These are phyloP conservation scores for Pholiota microspora DNA, from an alignment of 768 basidiomycete species.

Conservation along the genomic window DNA sequence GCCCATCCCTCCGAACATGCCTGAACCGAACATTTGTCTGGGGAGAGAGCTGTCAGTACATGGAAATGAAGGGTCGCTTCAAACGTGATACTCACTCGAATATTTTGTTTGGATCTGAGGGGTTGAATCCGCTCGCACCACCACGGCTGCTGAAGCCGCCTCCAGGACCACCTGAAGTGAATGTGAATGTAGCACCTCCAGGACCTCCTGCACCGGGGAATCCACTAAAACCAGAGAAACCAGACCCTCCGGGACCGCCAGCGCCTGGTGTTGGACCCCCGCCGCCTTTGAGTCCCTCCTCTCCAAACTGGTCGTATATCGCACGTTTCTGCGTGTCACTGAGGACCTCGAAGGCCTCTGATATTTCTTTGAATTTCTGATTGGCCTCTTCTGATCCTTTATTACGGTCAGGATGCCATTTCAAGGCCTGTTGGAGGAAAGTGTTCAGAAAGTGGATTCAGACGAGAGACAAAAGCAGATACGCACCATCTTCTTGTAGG, in stretches of 20 bases:
- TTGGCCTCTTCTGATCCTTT: slow-evolving; percentile 81
- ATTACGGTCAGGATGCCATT: slow-evolving; percentile 96
- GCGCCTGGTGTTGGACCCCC: slow-evolving; percentile 54
- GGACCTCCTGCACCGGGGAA: slow-evolving; percentile 38
- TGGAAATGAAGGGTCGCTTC: too few species aligned
- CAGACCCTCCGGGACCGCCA: slow-evolving; percentile 37
- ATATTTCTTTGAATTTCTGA: slow-evolving; percentile 91
- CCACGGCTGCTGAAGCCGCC: slow-evolving; percentile 32
- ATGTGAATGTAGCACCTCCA: slow-evolving; percentile 53
- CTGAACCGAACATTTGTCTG: slow-evolving; percentile 58
- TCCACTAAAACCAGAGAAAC: slow-evolving; percentile 40
- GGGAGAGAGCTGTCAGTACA: slow-evolving; percentile 9
- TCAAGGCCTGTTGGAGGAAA: slow-evolving; percentile 59
- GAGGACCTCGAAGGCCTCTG: slow-evolving; percentile 95
- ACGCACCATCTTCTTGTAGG: slow-evolving; percentile 89
- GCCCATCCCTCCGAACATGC: slow-evolving; percentile 28
- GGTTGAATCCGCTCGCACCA: slow-evolving; percentile 57
- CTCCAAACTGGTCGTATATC: slow-evolving; percentile 91
- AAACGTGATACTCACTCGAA: slow-evolving; percentile 66
- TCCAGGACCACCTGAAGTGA: slow-evolving; percentile 49
- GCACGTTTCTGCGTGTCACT: slow-evolving; percentile 83
- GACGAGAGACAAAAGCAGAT: background rate
- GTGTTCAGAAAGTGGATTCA: slow-evolving; percentile 6
- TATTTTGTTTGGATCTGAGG: slow-evolving; percentile 82
- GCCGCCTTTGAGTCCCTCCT: slow-evolving; percentile 87